These are phyloP conservation scores for Neonectria sp. DNA, from an alignment of 2,329 filamentous ascomycete genomes.

Conservation along the genomic window DNA sequence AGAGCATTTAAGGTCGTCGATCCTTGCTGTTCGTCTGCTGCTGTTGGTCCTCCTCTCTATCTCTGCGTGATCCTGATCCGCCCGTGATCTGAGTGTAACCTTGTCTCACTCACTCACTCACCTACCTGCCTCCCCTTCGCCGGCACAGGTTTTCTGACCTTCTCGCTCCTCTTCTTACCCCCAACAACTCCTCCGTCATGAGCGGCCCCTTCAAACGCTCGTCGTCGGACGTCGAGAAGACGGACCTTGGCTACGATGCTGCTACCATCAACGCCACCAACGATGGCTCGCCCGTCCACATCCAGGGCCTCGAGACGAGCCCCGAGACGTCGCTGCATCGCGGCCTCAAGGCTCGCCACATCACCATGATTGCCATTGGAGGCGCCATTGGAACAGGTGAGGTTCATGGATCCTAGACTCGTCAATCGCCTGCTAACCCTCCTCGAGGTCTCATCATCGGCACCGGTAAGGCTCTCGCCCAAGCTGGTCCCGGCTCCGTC, in stretches of 20 bases:
- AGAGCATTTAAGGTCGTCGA: slow-evolving; percentile 25
- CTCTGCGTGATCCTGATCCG: not conserved
- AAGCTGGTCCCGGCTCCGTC: slow-evolving; percentile 74
- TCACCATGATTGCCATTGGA: slow-evolving; percentile 78
- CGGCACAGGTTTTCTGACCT: not conserved
- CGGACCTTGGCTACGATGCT: slow-evolving; percentile 42
- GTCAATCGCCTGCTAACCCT: not conserved
- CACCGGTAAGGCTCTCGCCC: slow-evolving; percentile 68
- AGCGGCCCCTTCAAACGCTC: slow-evolving; percentile 30
- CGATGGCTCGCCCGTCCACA: slow-evolving; percentile 48
- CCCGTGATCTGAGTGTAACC: not conserved
- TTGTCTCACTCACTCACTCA: not conserved
- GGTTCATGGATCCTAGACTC: not conserved
- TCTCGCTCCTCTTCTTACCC: not conserved
- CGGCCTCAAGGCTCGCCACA: slow-evolving; percentile 69
- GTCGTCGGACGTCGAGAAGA: slow-evolving; percentile 46
- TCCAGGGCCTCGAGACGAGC: slow-evolving; percentile 66
- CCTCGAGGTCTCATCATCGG: slow-evolving; percentile 76
- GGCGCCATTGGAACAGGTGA: slow-evolving; percentile 78
- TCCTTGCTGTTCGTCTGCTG: slow-evolving; percentile 3
- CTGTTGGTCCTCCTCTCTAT: not conserved
- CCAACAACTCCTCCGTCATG: slow-evolving; percentile 17
- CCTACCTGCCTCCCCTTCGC: not conserved
- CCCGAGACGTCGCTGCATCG: slow-evolving; percentile 64
- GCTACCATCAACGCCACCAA: slow-evolving; percentile 20